Conservation (phyloP, 164 flowering plant genomes). For the Paratinospora sagittata region DNA sequence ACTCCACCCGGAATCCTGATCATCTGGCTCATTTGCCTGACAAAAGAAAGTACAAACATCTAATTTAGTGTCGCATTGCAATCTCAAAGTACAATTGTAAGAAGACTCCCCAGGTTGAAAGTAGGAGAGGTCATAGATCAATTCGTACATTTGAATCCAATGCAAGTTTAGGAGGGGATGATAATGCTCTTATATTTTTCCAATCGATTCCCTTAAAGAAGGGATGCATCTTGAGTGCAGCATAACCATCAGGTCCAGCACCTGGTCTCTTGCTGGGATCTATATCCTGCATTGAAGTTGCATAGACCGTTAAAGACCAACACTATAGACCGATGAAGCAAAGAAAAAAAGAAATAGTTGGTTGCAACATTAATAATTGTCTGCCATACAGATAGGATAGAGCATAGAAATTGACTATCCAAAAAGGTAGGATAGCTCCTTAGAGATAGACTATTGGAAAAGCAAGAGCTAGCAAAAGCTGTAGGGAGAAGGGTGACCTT, state of each 20-base stretch:
- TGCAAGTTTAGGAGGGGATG: conserved; percentile 70
- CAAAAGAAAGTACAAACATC: conserved; percentile 11
- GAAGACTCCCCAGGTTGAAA: neutral
- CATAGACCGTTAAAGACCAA: neutral
- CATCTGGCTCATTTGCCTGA: conserved; percentile 41
- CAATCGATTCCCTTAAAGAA: conserved; percentile 86
- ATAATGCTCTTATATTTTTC: conserved; percentile 46
- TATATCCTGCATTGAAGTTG: conserved; percentile 49
- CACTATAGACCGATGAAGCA: neutral
- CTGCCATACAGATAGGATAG: too few species aligned
- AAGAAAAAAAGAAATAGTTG: too few species aligned
- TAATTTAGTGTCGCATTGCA: neutral
- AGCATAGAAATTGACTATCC: too few species aligned
- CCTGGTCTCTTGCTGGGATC: conserved; percentile 89
- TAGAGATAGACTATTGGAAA: too few species aligned
- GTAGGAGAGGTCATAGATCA: neutral
- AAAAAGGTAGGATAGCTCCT: too few species aligned
- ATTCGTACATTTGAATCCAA: conserved; percentile 42
- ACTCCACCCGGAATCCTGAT: conserved; percentile 65
- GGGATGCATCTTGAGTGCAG: conserved; percentile 71
- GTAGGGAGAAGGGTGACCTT: too few species aligned
- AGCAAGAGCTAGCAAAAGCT: too few species aligned
- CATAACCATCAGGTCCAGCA: conserved; percentile 89
- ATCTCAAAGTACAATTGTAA: neutral
- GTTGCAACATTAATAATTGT: too few species aligned